Conservation (phyloP, 495 filamentous ascomycete species). For the Hypoxylon lienhwacheense region DNA sequence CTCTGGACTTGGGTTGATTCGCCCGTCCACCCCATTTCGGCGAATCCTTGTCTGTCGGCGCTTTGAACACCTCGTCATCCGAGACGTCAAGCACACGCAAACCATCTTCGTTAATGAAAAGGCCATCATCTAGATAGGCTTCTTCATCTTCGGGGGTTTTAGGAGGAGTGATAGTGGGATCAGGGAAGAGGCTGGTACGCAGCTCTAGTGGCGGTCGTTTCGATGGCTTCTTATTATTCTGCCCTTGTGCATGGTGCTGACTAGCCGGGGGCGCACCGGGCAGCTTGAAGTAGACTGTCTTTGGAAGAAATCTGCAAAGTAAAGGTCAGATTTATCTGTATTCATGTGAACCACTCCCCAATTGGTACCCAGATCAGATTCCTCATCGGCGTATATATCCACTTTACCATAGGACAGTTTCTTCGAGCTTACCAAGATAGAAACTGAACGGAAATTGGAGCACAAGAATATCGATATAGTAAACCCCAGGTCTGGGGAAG, state of each 20-base stretch:
- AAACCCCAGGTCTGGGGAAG: background rate
- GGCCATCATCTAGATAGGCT: conserved; percentile 51
- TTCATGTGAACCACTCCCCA: too few species aligned
- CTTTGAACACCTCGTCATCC: conserved; percentile 40
- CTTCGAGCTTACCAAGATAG: too few species aligned
- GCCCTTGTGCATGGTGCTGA: conserved; percentile 38
- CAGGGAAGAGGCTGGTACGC: conserved; percentile 52
- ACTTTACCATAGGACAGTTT: too few species aligned
- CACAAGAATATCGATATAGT: background rate
- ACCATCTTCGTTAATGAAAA: conserved; percentile 61
- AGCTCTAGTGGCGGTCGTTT: conserved; percentile 39
- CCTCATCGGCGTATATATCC: background rate
- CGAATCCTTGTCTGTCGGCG: conserved; percentile 64
- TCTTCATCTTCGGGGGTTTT: conserved; percentile 64
- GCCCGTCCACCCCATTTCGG: conserved; percentile 68
- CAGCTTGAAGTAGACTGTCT: conserved; percentile 77
- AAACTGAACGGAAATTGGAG: background rate
- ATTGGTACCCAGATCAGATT: too few species aligned
- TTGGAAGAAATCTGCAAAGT: conserved; percentile 74
- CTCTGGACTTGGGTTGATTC: conserved; percentile 75
- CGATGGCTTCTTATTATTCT: conserved; percentile 27
- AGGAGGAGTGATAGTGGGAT: conserved; percentile 51
- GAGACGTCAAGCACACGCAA: conserved; percentile 45
- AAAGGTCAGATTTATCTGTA: conserved; percentile 2
- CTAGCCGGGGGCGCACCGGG: conserved; percentile 44